A percentile compares a stretch with the other conserved stretches of the same genome.
Conservation (phyloP, 305 asterid genomes). For the Plantago coronopus region DNA sequence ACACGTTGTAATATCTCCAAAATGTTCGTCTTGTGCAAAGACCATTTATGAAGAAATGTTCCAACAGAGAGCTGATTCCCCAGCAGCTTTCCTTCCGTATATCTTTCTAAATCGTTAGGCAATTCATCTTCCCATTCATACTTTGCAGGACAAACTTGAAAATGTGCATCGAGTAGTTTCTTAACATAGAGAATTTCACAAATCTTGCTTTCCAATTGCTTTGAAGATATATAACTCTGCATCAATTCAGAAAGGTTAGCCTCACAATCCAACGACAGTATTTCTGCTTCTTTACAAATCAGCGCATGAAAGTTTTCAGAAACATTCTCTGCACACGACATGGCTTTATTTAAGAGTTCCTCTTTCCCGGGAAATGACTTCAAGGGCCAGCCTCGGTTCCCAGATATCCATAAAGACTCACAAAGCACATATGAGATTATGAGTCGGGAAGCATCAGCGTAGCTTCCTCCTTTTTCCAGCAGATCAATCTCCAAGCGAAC, state of each 20-base stretch:
- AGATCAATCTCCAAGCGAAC: constrained; percentile 41
- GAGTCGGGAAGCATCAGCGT: constrained; percentile 31
- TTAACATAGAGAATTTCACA: constrained; percentile 36
- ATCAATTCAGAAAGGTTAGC: constrained; percentile 33
- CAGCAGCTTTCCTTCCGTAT: constrained; percentile 24
- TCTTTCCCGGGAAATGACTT: constrained; percentile 36
- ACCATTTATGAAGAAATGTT: constrained; percentile 47
- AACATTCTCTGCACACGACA: constrained; percentile 30
- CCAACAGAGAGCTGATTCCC: constrained; percentile 34
- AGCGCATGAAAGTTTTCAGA: constrained; percentile 32
- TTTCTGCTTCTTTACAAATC: constrained; percentile 28
- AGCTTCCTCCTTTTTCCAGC: constrained; percentile 34
- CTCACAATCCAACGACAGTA: constrained; percentile 30
- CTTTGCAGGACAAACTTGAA: constrained; percentile 22
- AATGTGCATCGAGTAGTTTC: constrained; percentile 46
- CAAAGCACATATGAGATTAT: constrained; percentile 35
- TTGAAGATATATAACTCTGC: constrained; percentile 27
- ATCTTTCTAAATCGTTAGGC: constrained; percentile 15
- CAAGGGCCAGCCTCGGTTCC: constrained; percentile 55
- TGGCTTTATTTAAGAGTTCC: constrained; percentile 35
- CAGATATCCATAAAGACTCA: constrained; percentile 44
- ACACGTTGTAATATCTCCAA: constrained; percentile 36
- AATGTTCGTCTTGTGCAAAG: constrained; percentile 31
- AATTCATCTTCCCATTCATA: constrained; percentile 32
- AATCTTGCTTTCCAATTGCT: constrained; percentile 18